Conservation (phyloP, 805 yeast genomes). For the Teunomyces tritomae region DNA sequence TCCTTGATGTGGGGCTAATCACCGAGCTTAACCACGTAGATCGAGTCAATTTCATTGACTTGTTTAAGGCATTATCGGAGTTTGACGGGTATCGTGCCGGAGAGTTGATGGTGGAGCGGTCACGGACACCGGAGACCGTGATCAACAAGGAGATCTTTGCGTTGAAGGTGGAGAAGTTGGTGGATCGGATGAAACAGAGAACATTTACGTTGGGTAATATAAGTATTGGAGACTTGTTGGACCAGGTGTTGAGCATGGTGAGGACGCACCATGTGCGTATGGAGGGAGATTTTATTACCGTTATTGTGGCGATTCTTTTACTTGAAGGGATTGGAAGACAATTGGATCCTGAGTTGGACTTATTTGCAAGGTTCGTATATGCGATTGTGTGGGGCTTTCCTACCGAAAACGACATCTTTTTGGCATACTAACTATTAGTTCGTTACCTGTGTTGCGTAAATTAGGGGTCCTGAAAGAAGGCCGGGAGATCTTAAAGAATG, state of each 20-base stretch:
- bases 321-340: constrained; percentile 95
- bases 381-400: constrained; percentile 41
- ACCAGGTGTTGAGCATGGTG: constrained; percentile 87
- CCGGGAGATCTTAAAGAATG: constrained; percentile 51
- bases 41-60: constrained; percentile 80
- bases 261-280: constrained; percentile 91
- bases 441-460: constrained; percentile 81
- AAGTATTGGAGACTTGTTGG: constrained; percentile 86
- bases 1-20: constrained; percentile 89
- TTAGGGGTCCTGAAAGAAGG: constrained; percentile 71
- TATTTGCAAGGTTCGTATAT: constrained; percentile 92
- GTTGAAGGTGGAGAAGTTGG: constrained; percentile 78
- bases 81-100: constrained; percentile 96
- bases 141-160: constrained; percentile 83
- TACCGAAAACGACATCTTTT: constrained; percentile 26
- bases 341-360: constrained; percentile 86
- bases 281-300: constrained; percentile 96
- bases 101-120: constrained; percentile 90
- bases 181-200: constrained; percentile 73
- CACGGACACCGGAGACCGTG: constrained; percentile 92
- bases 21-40: constrained; percentile 81
- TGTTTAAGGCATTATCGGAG: constrained; percentile 82
- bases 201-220: constrained; percentile 92
- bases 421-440: constrained; percentile 41
- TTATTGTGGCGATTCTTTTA: constrained; percentile 86